These are phyloP conservation scores for Nannizziopsis barbatae DNA, from an alignment of 2,329 filamentous ascomycete species.

Conservation along the genomic window DNA sequence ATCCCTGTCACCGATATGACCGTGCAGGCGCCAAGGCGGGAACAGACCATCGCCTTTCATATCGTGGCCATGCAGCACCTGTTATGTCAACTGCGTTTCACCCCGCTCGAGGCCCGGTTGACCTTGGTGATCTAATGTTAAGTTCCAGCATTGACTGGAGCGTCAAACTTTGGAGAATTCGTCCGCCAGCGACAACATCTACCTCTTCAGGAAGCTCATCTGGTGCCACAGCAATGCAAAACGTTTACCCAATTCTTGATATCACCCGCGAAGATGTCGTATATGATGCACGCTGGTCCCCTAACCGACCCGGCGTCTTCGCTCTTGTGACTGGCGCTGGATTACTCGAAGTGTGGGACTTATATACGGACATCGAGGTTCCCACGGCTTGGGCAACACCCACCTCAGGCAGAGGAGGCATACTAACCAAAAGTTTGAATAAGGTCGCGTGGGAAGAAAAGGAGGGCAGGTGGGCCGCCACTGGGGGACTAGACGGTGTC, in stretches of 20 bases:
- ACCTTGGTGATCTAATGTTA: conserved; percentile 85
- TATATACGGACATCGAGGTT: conserved; percentile 84
- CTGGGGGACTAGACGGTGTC: conserved; percentile 82
- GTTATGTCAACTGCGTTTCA: conserved; percentile 97
- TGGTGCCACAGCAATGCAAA: conserved; percentile 32
- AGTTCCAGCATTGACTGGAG: conserved; percentile 94
- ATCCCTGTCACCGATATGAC: conserved; percentile 93
- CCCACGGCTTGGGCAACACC: conserved; percentile 72
- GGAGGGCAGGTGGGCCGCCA: conserved; percentile 76
- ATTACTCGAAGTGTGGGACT: conserved; percentile 87
- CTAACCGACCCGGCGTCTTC: conserved; percentile 86
- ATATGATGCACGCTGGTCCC: conserved; percentile 93
- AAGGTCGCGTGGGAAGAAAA: conserved; percentile 87
- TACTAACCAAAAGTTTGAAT: conserved; percentile 78
- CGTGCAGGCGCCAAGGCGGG: conserved; percentile 94
- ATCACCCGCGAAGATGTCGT: conserved; percentile 92
- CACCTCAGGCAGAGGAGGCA: conserved; percentile 48
- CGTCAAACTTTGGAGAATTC: conserved; percentile 92
- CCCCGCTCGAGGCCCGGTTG: conserved; percentile 79
- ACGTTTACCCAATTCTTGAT: conserved; percentile 67
- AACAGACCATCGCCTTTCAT: conserved; percentile 77
- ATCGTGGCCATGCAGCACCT: conserved; percentile 80
- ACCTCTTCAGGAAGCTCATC: conserved; percentile 26
- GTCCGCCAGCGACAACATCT: conserved; percentile 37
- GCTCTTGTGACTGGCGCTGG: conserved; percentile 88